Conservation (phyloP, 1,139 yeast genomes). For the Keqinozyma sinolaborantium region DNA sequence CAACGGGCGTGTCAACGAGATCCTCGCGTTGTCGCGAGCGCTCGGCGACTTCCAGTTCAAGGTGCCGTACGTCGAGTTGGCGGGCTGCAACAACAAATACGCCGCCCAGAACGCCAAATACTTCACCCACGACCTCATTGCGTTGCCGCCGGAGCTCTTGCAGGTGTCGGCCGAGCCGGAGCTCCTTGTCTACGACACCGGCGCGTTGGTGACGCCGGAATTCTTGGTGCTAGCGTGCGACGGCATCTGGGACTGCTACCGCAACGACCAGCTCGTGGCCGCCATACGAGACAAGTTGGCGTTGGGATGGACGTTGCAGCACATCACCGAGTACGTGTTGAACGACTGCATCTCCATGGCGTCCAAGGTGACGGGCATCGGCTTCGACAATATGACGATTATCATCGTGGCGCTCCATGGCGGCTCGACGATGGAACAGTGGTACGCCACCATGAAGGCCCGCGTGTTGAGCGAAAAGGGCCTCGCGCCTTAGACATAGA, state of each 20-base stretch:
- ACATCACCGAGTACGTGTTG: conserved; percentile 54
- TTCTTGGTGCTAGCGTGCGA: conserved; percentile 71
- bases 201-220: conserved; percentile 45
- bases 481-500: conserved; percentile 8
- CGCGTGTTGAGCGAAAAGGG: conserved; percentile 47
- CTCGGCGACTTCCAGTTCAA: conserved; percentile 75
- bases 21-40: conserved; percentile 70
- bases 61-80: conserved; percentile 35
- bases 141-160: conserved; percentile 38
- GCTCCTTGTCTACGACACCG: conserved; percentile 49
- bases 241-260: conserved; percentile 79
- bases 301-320: conserved; percentile 55
- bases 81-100: conserved; percentile 27
- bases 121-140: conserved; percentile 20
- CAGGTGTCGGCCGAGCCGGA: conserved; percentile 75
- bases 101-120: conserved; percentile 17
- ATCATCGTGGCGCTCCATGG: conserved; percentile 59
- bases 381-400: conserved; percentile 78
- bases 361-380: conserved; percentile 69
- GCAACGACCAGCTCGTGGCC: conserved; percentile 50
- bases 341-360: conserved; percentile 74
- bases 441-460: conserved; percentile 55
- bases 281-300: conserved; percentile 56
- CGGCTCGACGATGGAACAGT: conserved; percentile 42
- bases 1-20: conserved; percentile 68